phyloP scores from a whole-genome alignment of 106 monocot species.

The Phalaenopsis aphrodite region DNA sequence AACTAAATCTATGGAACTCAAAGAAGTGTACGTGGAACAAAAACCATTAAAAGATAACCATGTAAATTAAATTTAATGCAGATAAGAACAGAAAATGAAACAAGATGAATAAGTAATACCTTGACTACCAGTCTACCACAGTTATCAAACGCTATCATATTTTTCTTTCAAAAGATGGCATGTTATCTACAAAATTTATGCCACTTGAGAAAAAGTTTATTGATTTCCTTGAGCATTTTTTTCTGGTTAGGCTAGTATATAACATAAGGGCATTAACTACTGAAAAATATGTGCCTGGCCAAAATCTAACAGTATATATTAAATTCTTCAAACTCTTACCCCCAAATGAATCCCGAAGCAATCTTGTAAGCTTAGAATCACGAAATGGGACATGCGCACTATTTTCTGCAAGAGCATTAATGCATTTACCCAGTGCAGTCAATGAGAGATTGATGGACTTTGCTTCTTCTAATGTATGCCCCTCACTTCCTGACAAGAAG shows the following conservation, averaged over 20 bases:
- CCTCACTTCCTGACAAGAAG: conserved; percentile 77
- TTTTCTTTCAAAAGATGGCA: neutral
- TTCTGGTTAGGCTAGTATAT: neutral
- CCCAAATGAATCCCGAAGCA: conserved; percentile 99
- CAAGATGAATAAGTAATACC: neutral
- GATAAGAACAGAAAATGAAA: neutral
- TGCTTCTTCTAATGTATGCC: conserved; percentile 94
- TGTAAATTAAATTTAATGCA: neutral
- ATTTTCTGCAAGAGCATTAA: conserved; percentile 94
- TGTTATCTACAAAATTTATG: neutral
- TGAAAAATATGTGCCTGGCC: neutral
- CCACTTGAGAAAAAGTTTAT: neutral
- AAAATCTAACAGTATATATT: neutral
- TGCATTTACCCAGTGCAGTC: conserved; percentile 95
- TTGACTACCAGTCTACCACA: neutral
- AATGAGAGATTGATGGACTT: conserved; percentile 94
- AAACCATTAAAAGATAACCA: conserved; percentile 4
- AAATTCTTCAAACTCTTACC: conserved; percentile 34
- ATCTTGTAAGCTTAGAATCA: conserved; percentile 94
- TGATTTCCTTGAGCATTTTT: neutral
- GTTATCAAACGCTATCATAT: neutral
- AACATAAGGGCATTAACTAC: neutral
- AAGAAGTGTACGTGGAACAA: neutral
- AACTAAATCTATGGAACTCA: neutral
- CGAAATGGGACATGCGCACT: conserved; percentile 95